Evolutionary conservation across 345 rosid genomes (phyloP).

Genomic region (Populus simonii): DNA sequence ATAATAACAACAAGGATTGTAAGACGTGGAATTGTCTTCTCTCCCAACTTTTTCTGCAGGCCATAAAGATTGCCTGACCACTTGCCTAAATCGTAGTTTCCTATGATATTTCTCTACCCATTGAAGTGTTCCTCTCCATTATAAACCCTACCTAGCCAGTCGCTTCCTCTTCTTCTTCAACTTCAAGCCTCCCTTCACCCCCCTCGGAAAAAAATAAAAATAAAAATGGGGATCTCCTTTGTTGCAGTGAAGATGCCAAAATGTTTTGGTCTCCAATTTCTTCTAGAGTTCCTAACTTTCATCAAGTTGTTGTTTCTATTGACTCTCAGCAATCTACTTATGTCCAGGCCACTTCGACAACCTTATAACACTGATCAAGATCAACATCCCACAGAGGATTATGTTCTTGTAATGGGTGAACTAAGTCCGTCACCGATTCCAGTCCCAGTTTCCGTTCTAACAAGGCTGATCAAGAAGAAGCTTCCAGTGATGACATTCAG

Average conservation of each 20-base stretch:
- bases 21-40: too few species aligned
- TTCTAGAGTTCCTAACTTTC: slow-evolving; percentile 12
- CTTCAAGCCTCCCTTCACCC: background rate
- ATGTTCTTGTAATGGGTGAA: slow-evolving; percentile 31
- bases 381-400: background rate
- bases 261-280: slow-evolving; percentile 12
- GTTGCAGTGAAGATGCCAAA: slow-evolving; percentile 24
- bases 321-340: slow-evolving; percentile 24
- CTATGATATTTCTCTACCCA: background rate
- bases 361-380: background rate
- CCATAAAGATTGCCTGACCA: too few species aligned
- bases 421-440: slow-evolving; percentile 18
- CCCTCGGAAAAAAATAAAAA: background rate
- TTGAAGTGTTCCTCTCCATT: background rate
- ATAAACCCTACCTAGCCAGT: background rate
- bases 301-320: slow-evolving; percentile 13
- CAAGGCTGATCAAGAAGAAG: slow-evolving; percentile 30
- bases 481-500: slow-evolving; percentile 29
- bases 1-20: too few species aligned
- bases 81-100: background rate
- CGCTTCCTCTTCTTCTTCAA: background rate
- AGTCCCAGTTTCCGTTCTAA: slow-evolving; percentile 28
- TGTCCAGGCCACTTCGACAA: slow-evolving; percentile 18
- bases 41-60: too few species aligned
- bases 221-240: slow-evolving; percentile 11